phyloP scores from a whole-genome alignment of 2,329 filamentous ascomycete genomes.

The Bipolaris oryzae region DNA sequence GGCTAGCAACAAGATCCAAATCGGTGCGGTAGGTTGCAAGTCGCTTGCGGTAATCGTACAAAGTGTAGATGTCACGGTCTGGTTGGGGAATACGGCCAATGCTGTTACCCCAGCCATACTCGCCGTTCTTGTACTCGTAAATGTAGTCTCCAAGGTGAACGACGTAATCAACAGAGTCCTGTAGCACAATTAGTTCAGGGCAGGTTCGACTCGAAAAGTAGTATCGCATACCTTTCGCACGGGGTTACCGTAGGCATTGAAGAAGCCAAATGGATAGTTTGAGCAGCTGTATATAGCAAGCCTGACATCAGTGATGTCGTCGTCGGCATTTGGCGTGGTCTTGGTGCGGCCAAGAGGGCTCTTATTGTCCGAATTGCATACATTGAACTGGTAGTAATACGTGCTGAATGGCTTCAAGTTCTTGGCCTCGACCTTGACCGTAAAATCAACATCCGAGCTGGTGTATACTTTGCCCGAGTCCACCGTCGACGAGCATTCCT shows the following conservation, averaged over 20 bases:
- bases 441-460: slow-evolving; percentile 76
- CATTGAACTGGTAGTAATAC: slow-evolving; percentile 73
- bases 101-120: slow-evolving; percentile 45
- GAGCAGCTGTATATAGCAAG: slow-evolving; percentile 74
- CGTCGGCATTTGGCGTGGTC: slow-evolving; percentile 65
- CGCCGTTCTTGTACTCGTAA: slow-evolving; percentile 50
- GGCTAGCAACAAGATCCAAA: slow-evolving; percentile 47
- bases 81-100: slow-evolving; percentile 43
- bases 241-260: slow-evolving; percentile 55
- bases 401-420: slow-evolving; percentile 66
- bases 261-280: slow-evolving; percentile 57
- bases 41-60: slow-evolving; percentile 55
- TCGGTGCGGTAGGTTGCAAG: slow-evolving; percentile 51
- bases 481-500: slow-evolving; percentile 55
- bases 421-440: slow-evolving; percentile 67
- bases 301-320: slow-evolving; percentile 63
- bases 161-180: slow-evolving; percentile 53
- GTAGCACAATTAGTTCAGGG: not conserved
- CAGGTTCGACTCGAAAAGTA: not conserved
- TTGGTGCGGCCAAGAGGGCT: slow-evolving; percentile 72
- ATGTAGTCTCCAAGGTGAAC: slow-evolving; percentile 53
- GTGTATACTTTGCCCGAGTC: slow-evolving; percentile 68
- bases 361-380: slow-evolving; percentile 67
- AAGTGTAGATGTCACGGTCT: slow-evolving; percentile 47
- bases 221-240: slow-evolving; percentile 35